These are phyloP conservation scores for Neurospora intermedia DNA, from an alignment of 495 filamentous ascomycete genomes.

Conservation along the genomic window DNA sequence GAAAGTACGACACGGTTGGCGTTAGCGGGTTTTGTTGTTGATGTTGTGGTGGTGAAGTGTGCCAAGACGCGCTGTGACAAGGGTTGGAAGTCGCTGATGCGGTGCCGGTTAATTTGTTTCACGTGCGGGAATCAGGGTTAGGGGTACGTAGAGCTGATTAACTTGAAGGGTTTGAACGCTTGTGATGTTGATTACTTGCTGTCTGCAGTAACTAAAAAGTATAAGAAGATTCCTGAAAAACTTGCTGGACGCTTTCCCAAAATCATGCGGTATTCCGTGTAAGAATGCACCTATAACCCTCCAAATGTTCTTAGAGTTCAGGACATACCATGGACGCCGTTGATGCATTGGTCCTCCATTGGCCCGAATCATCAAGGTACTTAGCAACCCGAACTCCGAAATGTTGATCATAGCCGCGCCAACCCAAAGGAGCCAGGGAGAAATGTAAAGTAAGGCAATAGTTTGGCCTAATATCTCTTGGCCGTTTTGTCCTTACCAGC, in stretches of 20 bases:
- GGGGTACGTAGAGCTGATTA: neutral
- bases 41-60: neutral
- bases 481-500: conserved; percentile 1
- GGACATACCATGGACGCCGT: neutral
- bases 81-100: neutral
- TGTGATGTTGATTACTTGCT: neutral
- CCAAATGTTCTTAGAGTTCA: neutral
- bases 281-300: neutral
- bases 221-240: no score
- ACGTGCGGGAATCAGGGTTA: neutral
- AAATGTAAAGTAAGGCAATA: neutral
- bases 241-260: neutral
- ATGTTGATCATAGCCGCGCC: neutral
- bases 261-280: neutral
- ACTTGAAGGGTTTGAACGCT: neutral
- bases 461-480: neutral
- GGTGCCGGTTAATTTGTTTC: neutral
- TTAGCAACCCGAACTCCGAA: neutral
- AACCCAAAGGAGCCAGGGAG: neutral
- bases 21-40: neutral
- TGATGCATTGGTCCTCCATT: neutral
- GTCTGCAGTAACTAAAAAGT: neutral
- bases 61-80: neutral
- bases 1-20: neutral
- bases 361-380: neutral